A percentile compares a stretch with the other conserved stretches of the same genome.
phyloP scores from a whole-genome alignment of 345 rosid species.

The Trapa bicornis region DNA sequence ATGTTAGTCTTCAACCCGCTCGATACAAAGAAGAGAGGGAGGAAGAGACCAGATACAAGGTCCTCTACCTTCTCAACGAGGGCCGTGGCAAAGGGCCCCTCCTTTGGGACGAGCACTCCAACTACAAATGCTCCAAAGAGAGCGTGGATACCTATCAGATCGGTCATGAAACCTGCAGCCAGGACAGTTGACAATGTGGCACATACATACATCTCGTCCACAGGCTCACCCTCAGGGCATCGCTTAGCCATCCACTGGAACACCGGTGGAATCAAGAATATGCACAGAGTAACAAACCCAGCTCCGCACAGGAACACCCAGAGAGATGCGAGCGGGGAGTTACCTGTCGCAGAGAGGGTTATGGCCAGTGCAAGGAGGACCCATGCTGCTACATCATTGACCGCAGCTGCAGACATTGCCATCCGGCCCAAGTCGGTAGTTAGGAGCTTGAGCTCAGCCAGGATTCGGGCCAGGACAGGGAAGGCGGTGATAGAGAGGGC shows the following conservation, averaged over 20 bases:
- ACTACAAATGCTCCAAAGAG: slow-evolving; percentile 72
- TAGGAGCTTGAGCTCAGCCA: slow-evolving; percentile 74
- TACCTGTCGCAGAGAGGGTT: slow-evolving; percentile 41
- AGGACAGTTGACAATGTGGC: slow-evolving; percentile 41
- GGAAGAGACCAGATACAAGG: slow-evolving; percentile 59
- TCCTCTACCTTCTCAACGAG: slow-evolving; percentile 71
- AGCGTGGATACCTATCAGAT: slow-evolving; percentile 61
- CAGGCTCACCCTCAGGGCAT: slow-evolving; percentile 72
- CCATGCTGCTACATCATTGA: slow-evolving; percentile 77
- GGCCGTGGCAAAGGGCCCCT: slow-evolving; percentile 56
- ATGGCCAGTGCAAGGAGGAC: slow-evolving; percentile 71
- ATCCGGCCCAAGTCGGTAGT: slow-evolving; percentile 66
- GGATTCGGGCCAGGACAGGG: slow-evolving; percentile 71
- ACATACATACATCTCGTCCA: slow-evolving; percentile 52
- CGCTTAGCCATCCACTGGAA: slow-evolving; percentile 48
- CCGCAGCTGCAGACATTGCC: slow-evolving; percentile 77
- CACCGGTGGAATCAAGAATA: slow-evolving; percentile 25
- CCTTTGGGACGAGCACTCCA: slow-evolving; percentile 57
- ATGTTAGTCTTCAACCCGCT: slow-evolving; percentile 74
- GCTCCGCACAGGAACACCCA: slow-evolving; percentile 60
- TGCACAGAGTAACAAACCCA: slow-evolving; percentile 32
- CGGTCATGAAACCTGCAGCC: slow-evolving; percentile 53
- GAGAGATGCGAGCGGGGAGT: slow-evolving; percentile 43
- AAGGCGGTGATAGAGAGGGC: slow-evolving; percentile 75
- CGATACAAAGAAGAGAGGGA: slow-evolving; percentile 66